Evolutionary conservation across 2,329 filamentous ascomycete species (phyloP), one percentile per base, ranked within the genome.

Genomic region (Polytolypa hystricis): DNA sequence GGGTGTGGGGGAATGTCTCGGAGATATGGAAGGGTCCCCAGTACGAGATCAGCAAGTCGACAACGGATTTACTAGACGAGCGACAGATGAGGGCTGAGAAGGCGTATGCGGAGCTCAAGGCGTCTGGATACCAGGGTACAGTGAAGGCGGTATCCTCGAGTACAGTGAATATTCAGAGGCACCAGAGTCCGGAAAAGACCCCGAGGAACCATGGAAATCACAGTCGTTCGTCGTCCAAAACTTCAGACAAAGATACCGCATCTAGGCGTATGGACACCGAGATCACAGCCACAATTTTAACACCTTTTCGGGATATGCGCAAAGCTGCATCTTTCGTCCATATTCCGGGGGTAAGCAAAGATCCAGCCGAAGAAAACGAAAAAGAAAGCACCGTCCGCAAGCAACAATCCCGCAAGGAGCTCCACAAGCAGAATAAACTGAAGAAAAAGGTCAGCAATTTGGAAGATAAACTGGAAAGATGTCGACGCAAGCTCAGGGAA

Each of bases 391-490:
- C 10, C 15, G 14, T 72, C 21, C 65, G 64, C 39, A 64, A 61
- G 27, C 62, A 68, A 16, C 64, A 65, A 2, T 74, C 71, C 2
- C 71, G 69, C 47, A 71, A 68, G 45, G 74, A 78, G 35, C 55
- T 78, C 4, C 61, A 68, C 33, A 70, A 67, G 47, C 71, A 77
- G 46, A 61, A 67, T 40, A 75, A 73, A 42, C 56, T 79, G 20
- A 59, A 65, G 27, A 76, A 74, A 55, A 66, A 71, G 35, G 73
- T 79, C 19, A 76, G 71, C 44, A 67, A 77, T 44, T 63, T 79
- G 9, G 74, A 79, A 46, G 52, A 60, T 9, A 76, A 77, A 49
- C 63, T 79, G 19, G 60, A 70, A 11, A 62, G 64, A 23, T 73
- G 73, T 6, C 64, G 71, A 21, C 64, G 63, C 33, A 69, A 79